A percentile compares a stretch with the other conserved stretches of the same genome.
Evolutionary conservation across 106 monocot genomes (phyloP).

Genomic region (Agapanthus africanus): DNA sequence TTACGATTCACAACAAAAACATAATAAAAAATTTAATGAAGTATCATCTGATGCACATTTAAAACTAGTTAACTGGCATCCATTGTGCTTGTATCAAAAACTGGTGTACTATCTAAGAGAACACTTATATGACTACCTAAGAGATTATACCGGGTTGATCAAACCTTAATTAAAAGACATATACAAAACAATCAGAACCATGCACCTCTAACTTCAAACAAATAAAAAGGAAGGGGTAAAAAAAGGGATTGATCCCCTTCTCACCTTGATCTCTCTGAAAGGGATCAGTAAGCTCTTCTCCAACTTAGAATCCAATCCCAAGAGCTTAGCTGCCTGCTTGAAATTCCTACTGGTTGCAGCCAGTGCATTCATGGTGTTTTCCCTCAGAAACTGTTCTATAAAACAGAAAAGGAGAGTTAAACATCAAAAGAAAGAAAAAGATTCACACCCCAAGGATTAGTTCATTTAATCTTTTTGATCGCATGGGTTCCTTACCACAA

Average conservation of each 20-base stretch:
- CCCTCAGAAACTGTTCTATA: neutral
- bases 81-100: neutral
- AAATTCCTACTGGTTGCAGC: constrained; percentile 89
- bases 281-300: constrained; percentile 88
- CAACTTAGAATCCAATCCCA: constrained; percentile 78
- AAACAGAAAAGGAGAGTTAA: neutral
- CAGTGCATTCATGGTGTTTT: constrained; percentile 75
- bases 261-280: constrained; percentile 95
- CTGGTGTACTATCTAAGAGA: neutral
- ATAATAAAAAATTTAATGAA: no score
- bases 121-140: neutral
- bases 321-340: constrained; percentile 78
- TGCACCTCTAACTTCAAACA: neutral
- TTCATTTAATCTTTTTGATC: no score
- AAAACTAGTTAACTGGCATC: neutral
- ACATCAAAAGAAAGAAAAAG: neutral
- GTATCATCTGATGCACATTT: neutral
- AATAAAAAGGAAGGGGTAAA: neutral
- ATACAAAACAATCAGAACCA: neutral
- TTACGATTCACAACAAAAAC: neutral
- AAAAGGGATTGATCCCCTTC: neutral
- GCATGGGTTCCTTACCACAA: neutral
- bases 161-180: neutral
- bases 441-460: no score
- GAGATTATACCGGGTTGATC: neutral